Conservation (phyloP, 345 rosid genomes). For the Passiflora organensis region DNA sequence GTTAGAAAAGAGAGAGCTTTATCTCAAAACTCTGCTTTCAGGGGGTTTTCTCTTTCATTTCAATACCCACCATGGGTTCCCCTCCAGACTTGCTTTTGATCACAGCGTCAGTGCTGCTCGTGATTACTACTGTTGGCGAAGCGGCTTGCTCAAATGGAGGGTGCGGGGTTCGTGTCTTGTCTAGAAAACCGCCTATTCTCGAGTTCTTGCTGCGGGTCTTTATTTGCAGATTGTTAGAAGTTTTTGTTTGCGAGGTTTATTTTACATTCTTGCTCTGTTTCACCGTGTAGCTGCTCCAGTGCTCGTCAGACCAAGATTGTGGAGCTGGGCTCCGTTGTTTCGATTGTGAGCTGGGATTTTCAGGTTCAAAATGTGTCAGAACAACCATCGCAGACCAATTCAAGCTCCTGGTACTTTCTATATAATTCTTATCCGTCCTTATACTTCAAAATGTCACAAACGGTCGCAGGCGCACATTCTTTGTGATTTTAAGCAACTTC, state of each 20-base stretch:
- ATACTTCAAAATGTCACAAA: too few species aligned
- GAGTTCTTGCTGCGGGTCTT: neutral
- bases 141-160: conserved; percentile 27
- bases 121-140: conserved; percentile 15
- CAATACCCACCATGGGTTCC: too few species aligned
- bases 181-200: too few species aligned
- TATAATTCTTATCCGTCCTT: neutral
- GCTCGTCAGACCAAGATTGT: conserved; percentile 57
- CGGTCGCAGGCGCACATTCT: too few species aligned
- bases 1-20: too few species aligned
- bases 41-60: too few species aligned
- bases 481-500: too few species aligned
- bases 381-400: conserved; percentile 48
- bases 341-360: conserved; percentile 41
- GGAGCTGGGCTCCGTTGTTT: conserved; percentile 53
- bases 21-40: too few species aligned
- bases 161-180: conserved; percentile 41
- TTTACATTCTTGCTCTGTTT: neutral
- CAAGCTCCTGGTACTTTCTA: conserved; percentile 45
- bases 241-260: too few species aligned
- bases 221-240: neutral
- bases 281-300: conserved; percentile 34
- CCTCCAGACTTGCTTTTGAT: conserved; percentile 7
- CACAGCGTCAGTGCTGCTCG: conserved; percentile 6
- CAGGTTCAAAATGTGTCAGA: conserved; percentile 53